Evolutionary conservation across 2,329 filamentous ascomycete species (phyloP), one percentile per base, ranked within the genome.

Genomic region (Colletotrichum incanum): DNA sequence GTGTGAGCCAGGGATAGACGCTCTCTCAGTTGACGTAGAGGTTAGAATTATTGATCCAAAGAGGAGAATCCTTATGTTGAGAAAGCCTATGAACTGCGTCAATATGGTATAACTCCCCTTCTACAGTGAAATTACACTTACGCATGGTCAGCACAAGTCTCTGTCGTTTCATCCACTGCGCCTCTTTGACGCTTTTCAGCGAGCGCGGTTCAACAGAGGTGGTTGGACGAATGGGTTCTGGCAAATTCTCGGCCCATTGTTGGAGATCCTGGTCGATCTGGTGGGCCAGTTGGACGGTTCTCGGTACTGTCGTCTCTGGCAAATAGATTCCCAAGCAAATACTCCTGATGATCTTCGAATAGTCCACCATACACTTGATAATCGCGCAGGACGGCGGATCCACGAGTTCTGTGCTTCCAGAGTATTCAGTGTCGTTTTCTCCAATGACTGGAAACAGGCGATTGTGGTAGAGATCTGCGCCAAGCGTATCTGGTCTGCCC

Each of bases 391-490:
- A 76, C 0, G 77, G 76, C 18, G 77, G 77, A 12, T 79, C 77
- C 37, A 76, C 67, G 16, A 73, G 71, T n/a, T 73, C 71, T 7
- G 63, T 54, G 47, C 47, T 56, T 0, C 52, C 47, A 0, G 63
- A 65, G 18, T 55, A 47, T 18, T 62, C 68, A 6, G 23, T 56
- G 39, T 75, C 71, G 3, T 67, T 56, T n/a, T 73, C 67, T 9
- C 74, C 71, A 31, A 74, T 77, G 14, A 76, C 49, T 2, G 79
- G 79, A 37, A 77, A 80, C 0, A 68, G 78, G 37, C 85, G 81
- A 63, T 86, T 87, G 69, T 87, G 86, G 65, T 86, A 87, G 65
- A 85, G 78, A 41, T 87, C 85, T 68, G 84, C 81, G 28, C 86
- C 85, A 3, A 87, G 79, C 3, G 84, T 85, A 66, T 87, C 85